Percentiles rank a stretch among this genome's conserved stretches.
phyloP scores from a whole-genome alignment of 2,329 filamentous ascomycete species.

The Diaporthe nobilis region DNA sequence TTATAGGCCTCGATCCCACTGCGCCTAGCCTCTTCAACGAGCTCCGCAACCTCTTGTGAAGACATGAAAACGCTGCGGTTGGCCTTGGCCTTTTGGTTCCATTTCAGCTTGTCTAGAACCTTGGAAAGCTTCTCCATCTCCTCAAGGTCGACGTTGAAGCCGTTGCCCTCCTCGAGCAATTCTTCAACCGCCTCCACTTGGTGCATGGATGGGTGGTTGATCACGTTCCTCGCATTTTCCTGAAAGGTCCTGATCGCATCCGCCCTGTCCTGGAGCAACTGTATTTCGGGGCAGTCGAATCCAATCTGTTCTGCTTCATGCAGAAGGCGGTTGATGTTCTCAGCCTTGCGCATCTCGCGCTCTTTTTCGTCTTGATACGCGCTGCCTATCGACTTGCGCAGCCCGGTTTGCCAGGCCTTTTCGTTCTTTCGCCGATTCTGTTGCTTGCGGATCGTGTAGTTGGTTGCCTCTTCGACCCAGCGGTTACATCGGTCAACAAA shows the following conservation, averaged over 20 bases:
- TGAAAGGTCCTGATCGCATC: constrained; percentile 90
- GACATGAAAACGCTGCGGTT: constrained; percentile 76
- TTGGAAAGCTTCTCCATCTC: constrained; percentile 88
- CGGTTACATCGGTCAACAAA: constrained; percentile 98
- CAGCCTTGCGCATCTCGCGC: constrained; percentile 87
- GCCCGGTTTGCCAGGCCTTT: constrained; percentile 83
- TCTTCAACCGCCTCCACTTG: constrained; percentile 86
- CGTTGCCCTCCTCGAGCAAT: constrained; percentile 88
- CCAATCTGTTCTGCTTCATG: constrained; percentile 87
- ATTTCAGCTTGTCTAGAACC: constrained; percentile 87
- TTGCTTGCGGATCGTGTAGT: constrained; percentile 96
- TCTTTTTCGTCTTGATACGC: constrained; percentile 81
- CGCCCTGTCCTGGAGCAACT: constrained; percentile 85
- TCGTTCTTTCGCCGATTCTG: constrained; percentile 97
- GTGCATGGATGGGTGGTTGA: constrained; percentile 74
- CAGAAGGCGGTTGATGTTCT: constrained; percentile 89
- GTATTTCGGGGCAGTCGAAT: constrained; percentile 94
- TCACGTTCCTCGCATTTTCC: constrained; percentile 77
- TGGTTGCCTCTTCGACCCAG: constrained; percentile 97
- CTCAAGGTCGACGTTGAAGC: constrained; percentile 91
- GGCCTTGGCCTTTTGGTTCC: constrained; percentile 83
- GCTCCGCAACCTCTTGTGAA: constrained; percentile 81
- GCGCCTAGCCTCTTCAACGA: constrained; percentile 83
- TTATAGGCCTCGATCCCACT: constrained; percentile 85
- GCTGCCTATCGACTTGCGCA: constrained; percentile 75